A percentile compares a stretch with the other conserved stretches of the same genome.
Evolutionary conservation across 1,284 basidiomycete genomes (phyloP).

Genomic region (Cryptococcus amylolentus): DNA sequence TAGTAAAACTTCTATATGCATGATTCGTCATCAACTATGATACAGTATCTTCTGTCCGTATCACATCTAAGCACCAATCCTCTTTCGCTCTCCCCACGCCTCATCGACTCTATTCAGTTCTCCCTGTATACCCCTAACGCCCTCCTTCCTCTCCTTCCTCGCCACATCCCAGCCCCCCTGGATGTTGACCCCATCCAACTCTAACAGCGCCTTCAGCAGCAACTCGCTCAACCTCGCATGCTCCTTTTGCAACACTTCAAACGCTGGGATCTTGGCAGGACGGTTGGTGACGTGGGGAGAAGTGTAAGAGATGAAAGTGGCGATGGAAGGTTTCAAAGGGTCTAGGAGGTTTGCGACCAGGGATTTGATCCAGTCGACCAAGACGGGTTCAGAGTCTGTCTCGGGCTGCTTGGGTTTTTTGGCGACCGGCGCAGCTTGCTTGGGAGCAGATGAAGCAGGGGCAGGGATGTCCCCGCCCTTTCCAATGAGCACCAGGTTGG

Average conservation of each 20-base stretch:
- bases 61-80: constrained; percentile 20
- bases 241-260: constrained; percentile 43
- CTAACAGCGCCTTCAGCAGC: constrained; percentile 51
- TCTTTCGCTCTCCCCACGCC: constrained; percentile 49
- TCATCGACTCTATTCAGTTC: constrained; percentile 50
- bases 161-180: constrained; percentile 48
- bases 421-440: constrained; percentile 12
- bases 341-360: constrained; percentile 32
- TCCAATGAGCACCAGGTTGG: constrained; percentile 43
- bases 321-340: constrained; percentile 33
- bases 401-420: constrained; percentile 48
- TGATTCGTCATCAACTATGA: neutral
- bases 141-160: constrained; percentile 51
- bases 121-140: constrained; percentile 50
- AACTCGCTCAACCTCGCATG: constrained; percentile 50
- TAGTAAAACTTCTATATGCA: constrained; percentile 8
- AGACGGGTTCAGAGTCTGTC: constrained; percentile 39
- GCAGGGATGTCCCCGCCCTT: constrained; percentile 35
- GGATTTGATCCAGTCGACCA: constrained; percentile 42
- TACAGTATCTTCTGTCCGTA: neutral
- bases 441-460: constrained; percentile 12
- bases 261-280: constrained; percentile 35
- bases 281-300: constrained; percentile 31
- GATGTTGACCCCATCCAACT: constrained; percentile 52
- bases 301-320: constrained; percentile 37